Percentiles rank a stretch among this genome's conserved stretches.
phyloP scores from a whole-genome alignment of 176 grass and related monocot species.

The Avena eriantha region DNA sequence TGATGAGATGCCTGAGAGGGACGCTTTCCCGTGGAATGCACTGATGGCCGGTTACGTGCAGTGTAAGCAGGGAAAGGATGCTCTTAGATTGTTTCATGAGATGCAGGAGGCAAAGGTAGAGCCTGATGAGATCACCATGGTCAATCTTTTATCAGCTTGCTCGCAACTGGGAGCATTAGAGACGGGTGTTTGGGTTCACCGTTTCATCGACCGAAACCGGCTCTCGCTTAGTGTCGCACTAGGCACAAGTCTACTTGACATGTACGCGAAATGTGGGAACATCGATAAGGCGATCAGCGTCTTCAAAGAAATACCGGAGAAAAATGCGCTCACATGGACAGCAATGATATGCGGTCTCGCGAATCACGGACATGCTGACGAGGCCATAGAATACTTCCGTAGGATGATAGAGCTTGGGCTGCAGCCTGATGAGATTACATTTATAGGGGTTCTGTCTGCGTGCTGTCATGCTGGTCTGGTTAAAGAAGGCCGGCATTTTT shows the following conservation, averaged over 20 bases:
- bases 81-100: conserved; percentile 67
- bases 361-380: conserved; percentile 59
- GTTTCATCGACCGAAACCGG: conserved; percentile 51
- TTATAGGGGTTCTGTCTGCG: conserved; percentile 73
- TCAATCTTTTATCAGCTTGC: conserved; percentile 70
- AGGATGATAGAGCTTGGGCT: conserved; percentile 65
- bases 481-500: conserved; percentile 54
- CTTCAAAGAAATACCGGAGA: conserved; percentile 65
- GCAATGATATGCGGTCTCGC: conserved; percentile 74
- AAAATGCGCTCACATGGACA: conserved; percentile 77
- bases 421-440: conserved; percentile 73
- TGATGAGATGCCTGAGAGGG: conserved; percentile 80
- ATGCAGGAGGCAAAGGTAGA: conserved; percentile 71
- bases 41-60: conserved; percentile 81
- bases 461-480: conserved; percentile 84
- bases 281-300: conserved; percentile 57
- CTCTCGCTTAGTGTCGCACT: conserved; percentile 59
- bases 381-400: conserved; percentile 67
- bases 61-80: conserved; percentile 57
- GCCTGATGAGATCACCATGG: conserved; percentile 71
- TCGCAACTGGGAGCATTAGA: conserved; percentile 70
- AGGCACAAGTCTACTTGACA: conserved; percentile 78
- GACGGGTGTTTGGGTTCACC: conserved; percentile 78
- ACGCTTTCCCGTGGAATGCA: conserved; percentile 80
- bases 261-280: conserved; percentile 87